phyloP scores from a whole-genome alignment of 345 rosid species.

The Clarkia xantiana region DNA sequence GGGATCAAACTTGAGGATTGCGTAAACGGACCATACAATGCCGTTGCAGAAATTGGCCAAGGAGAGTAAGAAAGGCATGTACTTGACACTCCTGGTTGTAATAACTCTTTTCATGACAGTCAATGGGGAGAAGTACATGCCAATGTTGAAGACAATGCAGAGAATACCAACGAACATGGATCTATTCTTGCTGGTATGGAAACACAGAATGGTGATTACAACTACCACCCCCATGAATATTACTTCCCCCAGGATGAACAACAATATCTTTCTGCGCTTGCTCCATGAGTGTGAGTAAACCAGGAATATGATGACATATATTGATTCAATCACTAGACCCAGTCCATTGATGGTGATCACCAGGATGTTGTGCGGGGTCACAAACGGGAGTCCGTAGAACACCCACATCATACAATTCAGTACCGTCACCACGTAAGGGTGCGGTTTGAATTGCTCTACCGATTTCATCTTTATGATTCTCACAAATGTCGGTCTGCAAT shows the following conservation, averaged over 20 bases:
- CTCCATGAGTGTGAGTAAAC: constrained; percentile 14
- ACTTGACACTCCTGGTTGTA: no score
- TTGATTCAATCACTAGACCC: constrained; percentile 45
- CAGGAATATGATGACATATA: constrained; percentile 40
- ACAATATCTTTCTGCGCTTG: constrained; percentile 19
- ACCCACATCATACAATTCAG: constrained; percentile 62
- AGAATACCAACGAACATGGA: constrained; percentile 33
- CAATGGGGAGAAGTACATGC: constrained; percentile 58
- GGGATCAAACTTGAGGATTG: no score
- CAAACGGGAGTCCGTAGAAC: constrained; percentile 55
- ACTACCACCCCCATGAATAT: constrained; percentile 28
- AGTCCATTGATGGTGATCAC: constrained; percentile 44
- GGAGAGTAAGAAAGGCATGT: no score
- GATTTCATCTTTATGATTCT: constrained; percentile 36
- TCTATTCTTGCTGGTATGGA: constrained; percentile 30
- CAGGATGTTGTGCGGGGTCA: constrained; percentile 43
- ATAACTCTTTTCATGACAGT: constrained; percentile 27
- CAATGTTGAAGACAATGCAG: constrained; percentile 22
- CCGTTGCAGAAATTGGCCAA: no score
- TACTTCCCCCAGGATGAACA: constrained; percentile 22
- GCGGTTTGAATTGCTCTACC: constrained; percentile 41
- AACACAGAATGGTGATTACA: constrained; percentile 18
- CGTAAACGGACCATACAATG: no score
- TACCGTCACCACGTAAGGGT: constrained; percentile 65
- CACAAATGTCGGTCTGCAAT: constrained; percentile 48